Base-by-base conservation (phyloP, 2,329 filamentous ascomycete species). In the Neodidymelliopsis sp. region DNA sequence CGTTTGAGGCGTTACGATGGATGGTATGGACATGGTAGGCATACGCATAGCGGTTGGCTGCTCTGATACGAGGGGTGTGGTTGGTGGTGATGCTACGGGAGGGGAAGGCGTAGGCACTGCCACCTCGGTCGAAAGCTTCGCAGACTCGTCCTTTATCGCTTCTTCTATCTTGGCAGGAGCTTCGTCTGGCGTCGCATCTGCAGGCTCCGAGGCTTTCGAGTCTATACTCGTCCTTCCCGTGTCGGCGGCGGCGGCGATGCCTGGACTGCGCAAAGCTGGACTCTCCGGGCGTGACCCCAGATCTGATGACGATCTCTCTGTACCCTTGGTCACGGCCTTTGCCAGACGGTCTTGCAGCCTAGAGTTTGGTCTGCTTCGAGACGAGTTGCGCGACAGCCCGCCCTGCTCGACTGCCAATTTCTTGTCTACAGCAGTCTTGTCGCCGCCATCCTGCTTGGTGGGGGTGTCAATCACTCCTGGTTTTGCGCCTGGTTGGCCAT, bases 271-370 rank as follows among this genome's bases (percentile, higher is more conserved):
- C 47, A 77, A 74, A 25, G 74, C 76, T 12, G 82, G 80, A 53
- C 79, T 86, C 56, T 80, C 75, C 18, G 79, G 75, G 40, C 81
- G 74, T n/a, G 81, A 82, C 4, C 79, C 73, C 16, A 76, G 61
- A 23, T 77, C 78, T 35, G 79, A 80, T 6, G 78, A 77, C 19
- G 80, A 73, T 54, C 75, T 78, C n/a, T 79, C 75, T 48, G 81
- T 83, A 66, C 88, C 90, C 50, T 87, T 87, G 3, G 87, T 90
- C 63, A 97, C 84, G 22, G 92, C 94, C 66, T 90, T 90, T 22
- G 93, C 93, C 52, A 99, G 80, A 54, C 91, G 84, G 70, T 96
- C 92, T 69, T 97, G 92, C 31, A 99, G 79, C 41, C 91, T 85
- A 62, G 95, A 91, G 73, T 91, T 94, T 53, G 83, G 78, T 58